Base-by-base conservation (phyloP, 2,329 filamentous ascomycete genomes). In the Fusarium mundagurra region DNA sequence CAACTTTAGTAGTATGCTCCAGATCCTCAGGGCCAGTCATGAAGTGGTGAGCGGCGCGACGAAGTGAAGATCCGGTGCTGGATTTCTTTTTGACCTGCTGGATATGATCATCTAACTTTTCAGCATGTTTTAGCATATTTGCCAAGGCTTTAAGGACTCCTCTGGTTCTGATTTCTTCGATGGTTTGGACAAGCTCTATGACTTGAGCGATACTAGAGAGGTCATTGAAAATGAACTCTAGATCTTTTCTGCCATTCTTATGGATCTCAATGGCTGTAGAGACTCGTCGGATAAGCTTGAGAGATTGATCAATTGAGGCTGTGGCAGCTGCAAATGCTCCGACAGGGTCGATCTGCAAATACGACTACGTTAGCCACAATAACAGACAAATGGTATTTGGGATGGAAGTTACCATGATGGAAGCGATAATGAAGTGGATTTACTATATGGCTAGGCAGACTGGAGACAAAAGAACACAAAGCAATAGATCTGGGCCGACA, bases 21-120 rank as follows among this genome's bases (percentile, higher is more conserved):
- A 60, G 9, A 12, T 64, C 44, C 22, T 64, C 61, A 36, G 61
- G 61, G 17, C 55, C 62, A 11, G 31, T 39, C 62, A 65, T 65
- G 11, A 61, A 61, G 45, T 39, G 33, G 17, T 65, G 24, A 12
- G 33, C 27, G 11, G 9, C 12, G 12, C 33, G 45, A 24, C 45
- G 55, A 34, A 39, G 3, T 5, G 62, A 22, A 8, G 62, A 64
- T 1, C 45, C 47, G 3, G 55, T 65, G 39, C 13, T 34, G 17
- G 17, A 39, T 8, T 45, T 61, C 43, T 65, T 36, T n/a, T 38
- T 61, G 22, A 53, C 29, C 6, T 20, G 13, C 14, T 65, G 33
- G 18, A 65, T 22, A 27, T 65, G 55, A 11, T 10, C 5, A 8
- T 65, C 55, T 22, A 65, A 47, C 33, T 61, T 18, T 39, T 61